A percentile compares a stretch with the other conserved stretches of the same genome.
Conservation (phyloP, 768 basidiomycete species). For the Obba rivulosa region DNA sequence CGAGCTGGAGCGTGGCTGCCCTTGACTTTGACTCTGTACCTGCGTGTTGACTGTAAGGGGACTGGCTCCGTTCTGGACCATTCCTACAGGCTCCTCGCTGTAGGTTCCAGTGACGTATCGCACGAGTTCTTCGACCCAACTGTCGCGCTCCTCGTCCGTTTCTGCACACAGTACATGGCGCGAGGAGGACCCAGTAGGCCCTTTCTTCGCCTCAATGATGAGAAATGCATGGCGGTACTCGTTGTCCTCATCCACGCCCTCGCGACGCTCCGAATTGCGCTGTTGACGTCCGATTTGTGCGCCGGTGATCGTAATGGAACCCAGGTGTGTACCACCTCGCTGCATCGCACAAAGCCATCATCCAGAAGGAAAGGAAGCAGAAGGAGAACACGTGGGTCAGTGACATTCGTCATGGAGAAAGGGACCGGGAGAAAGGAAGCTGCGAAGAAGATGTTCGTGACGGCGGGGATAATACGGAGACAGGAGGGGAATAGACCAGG, state of each 20-base stretch:
- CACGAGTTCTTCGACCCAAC: conserved; percentile 92
- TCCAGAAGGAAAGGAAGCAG: conserved; percentile 11
- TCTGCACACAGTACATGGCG: conserved; percentile 96
- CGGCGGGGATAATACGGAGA: neutral
- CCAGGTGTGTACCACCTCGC: conserved; percentile 90
- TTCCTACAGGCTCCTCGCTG: conserved; percentile 57
- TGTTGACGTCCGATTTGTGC: conserved; percentile 97
- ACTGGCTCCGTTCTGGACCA: conserved; percentile 18
- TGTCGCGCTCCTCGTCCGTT: conserved; percentile 88
- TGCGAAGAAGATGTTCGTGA: neutral
- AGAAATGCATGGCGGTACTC: conserved; percentile 97
- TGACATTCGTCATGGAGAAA: neutral
- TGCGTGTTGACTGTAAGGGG: conserved; percentile 8
- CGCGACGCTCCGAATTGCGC: conserved; percentile 44
- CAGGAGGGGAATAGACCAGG: conserved; percentile 3
- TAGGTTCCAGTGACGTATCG: conserved; percentile 81
- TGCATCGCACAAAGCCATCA: conserved; percentile 27
- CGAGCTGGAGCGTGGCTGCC: conserved; percentile 52
- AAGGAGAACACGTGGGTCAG: conserved; percentile 1
- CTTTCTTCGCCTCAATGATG: conserved; percentile 84
- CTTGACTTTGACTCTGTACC: conserved; percentile 4
- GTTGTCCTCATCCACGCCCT: conserved; percentile 70
- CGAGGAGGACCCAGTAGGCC: conserved; percentile 60
- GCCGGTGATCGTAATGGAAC: conserved; percentile 84
- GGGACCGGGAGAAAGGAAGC: neutral